A percentile compares a stretch with the other conserved stretches of the same genome.
These are phyloP conservation scores for Blastobotrys americana DNA, from an alignment of 805 yeast species.

Conservation along the genomic window DNA sequence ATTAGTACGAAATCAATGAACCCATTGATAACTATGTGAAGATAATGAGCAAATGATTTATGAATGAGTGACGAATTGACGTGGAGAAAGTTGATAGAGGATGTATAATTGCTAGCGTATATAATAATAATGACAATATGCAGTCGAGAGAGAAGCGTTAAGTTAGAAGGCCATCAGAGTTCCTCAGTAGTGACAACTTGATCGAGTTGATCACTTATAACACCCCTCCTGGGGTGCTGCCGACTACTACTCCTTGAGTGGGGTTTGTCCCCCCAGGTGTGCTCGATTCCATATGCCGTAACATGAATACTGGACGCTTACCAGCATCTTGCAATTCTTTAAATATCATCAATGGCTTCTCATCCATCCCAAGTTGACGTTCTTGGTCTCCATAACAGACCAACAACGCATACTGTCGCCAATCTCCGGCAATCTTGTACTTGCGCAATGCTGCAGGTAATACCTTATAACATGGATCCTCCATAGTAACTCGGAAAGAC, in stretches of 20 bases:
- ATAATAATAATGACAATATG: too few species aligned
- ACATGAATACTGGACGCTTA: conserved; percentile 84
- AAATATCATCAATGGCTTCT: conserved; percentile 79
- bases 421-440: conserved; percentile 71
- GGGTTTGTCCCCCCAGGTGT: not conserved
- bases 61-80: too few species aligned
- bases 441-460: conserved; percentile 83
- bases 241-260: conserved; percentile 15
- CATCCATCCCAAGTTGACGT: conserved; percentile 71
- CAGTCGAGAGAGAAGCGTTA: too few species aligned
- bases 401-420: conserved; percentile 83
- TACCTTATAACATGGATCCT: conserved; percentile 85
- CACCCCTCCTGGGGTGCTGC: conserved; percentile 25
- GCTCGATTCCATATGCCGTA: conserved; percentile 54
- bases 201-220: conserved; percentile 5
- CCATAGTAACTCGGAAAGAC: conserved; percentile 76
- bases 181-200: not conserved
- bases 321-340: conserved; percentile 82
- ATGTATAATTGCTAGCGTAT: too few species aligned
- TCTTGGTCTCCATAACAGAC: conserved; percentile 90
- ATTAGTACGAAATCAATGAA: too few species aligned
- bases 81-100: too few species aligned
- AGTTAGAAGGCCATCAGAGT: too few species aligned
- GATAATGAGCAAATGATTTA: too few species aligned
- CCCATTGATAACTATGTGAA: too few species aligned